phyloP scores from a whole-genome alignment of 192 early-diverging fungal genomes.

The Mortierella hygrophila region DNA sequence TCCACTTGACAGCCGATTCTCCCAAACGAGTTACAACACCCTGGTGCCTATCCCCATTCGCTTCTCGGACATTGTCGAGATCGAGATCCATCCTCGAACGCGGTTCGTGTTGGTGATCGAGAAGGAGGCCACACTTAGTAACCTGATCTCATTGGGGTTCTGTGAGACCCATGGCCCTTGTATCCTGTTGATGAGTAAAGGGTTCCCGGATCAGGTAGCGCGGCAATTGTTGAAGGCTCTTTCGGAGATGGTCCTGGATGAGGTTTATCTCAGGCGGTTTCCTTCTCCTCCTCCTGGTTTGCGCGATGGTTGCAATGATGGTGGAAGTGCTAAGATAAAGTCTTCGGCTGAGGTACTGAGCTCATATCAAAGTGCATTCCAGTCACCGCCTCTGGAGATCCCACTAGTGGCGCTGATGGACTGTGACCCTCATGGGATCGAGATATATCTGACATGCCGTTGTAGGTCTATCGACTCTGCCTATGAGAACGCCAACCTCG shows the following conservation, averaged over 20 bases:
- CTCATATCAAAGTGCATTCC: background rate
- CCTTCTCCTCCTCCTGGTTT: background rate
- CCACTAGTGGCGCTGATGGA: constrained; percentile 39
- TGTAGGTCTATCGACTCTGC: constrained; percentile 42
- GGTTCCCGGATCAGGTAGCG: constrained; percentile 32
- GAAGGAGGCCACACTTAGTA: constrained; percentile 39
- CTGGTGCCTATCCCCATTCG: constrained; percentile 21
- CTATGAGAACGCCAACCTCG: constrained; percentile 48
- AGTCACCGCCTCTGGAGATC: background rate
- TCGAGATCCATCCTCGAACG: constrained; percentile 45
- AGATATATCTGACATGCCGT: constrained; percentile 35
- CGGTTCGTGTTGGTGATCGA: constrained; percentile 36
- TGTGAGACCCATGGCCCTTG: constrained; percentile 39
- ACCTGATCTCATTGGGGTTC: constrained; percentile 33
- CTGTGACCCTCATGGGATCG: constrained; percentile 45
- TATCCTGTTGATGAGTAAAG: constrained; percentile 47
- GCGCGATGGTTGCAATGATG: background rate
- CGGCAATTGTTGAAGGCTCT: constrained; percentile 20
- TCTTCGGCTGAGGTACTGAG: background rate
- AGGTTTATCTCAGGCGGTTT: background rate
- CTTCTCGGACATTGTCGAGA: constrained; percentile 21
- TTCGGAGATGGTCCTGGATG: constrained; percentile 23
- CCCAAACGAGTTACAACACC: constrained; percentile 30
- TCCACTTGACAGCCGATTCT: background rate
- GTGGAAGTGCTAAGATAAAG: too few species aligned